Conservation (phyloP, 768 basidiomycete genomes). For the Candolleomyces aberdarensis region DNA sequence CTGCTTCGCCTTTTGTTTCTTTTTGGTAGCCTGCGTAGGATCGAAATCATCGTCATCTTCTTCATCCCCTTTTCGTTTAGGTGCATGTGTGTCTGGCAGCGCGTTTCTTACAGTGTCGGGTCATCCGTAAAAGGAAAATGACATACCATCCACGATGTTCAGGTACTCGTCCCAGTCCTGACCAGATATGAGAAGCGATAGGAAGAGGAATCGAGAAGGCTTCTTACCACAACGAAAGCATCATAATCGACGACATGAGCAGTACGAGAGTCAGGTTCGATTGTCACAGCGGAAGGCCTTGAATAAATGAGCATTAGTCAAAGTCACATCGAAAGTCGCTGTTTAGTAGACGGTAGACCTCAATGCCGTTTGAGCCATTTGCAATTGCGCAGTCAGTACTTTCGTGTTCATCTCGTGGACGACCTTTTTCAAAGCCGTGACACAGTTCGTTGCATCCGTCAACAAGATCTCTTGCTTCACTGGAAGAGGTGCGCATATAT, state of each 20-base stretch:
- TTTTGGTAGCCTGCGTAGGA: slow-evolving; percentile 23
- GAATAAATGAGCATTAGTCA: neutral
- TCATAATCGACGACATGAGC: slow-evolving; percentile 60
- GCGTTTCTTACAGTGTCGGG: neutral
- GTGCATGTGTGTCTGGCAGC: slow-evolving; percentile 4
- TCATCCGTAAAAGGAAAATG: neutral
- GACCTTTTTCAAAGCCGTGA: slow-evolving; percentile 73
- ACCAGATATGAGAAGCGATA: slow-evolving; percentile 14
- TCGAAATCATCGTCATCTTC: slow-evolving; percentile 49
- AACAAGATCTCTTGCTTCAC: slow-evolving; percentile 85
- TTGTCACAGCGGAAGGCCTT: slow-evolving; percentile 50
- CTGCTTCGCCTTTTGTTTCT: slow-evolving; percentile 22
- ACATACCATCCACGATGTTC: slow-evolving; percentile 40
- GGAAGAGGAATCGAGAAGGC: neutral
- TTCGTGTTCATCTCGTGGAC: slow-evolving; percentile 60
- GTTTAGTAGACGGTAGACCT: slow-evolving; percentile 39
- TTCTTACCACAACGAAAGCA: slow-evolving; percentile 53
- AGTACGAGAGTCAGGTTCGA: slow-evolving; percentile 47
- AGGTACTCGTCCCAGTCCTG: slow-evolving; percentile 67
- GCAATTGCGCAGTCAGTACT: slow-evolving; percentile 50
- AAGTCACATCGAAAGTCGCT: slow-evolving; percentile 2
- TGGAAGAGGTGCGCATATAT: slow-evolving; percentile 20
- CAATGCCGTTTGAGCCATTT: slow-evolving; percentile 67
- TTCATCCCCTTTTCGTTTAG: slow-evolving; percentile 7
- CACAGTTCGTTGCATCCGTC: slow-evolving; percentile 77